phyloP scores from a whole-genome alignment of 306 rosid genomes.

The Senna siamea region DNA sequence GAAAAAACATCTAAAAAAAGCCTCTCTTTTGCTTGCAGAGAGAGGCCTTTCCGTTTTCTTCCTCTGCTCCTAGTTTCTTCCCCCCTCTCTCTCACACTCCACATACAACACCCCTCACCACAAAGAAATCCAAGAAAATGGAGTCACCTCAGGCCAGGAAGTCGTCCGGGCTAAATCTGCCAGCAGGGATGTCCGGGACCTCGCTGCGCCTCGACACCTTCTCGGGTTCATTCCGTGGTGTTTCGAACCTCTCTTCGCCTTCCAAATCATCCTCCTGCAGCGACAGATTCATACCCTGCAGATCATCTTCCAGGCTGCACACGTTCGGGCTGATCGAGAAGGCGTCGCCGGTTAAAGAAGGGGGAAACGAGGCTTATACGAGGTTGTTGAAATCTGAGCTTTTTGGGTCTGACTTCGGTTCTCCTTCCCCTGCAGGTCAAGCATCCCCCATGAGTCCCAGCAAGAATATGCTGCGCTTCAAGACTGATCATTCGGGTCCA shows the following conservation, averaged over 20 bases:
- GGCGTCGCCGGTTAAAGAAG: conserved; percentile 87
- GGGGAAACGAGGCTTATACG: conserved; percentile 77
- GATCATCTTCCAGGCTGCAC: conserved; percentile 93
- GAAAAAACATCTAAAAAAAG: not conserved
- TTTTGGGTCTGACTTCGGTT: conserved; percentile 90
- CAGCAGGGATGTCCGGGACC: conserved; percentile 82
- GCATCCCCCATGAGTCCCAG: conserved; percentile 79
- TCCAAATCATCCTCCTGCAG: conserved; percentile 69
- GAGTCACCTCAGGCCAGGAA: conserved; percentile 67
- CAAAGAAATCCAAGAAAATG: conserved; percentile 44
- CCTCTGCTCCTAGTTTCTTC: not conserved
- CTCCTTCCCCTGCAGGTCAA: conserved; percentile 74
- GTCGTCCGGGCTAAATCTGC: conserved; percentile 72
- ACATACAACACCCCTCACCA: too few relatives aligned
- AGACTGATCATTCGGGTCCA: conserved; percentile 74
- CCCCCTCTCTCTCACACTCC: too few relatives aligned
- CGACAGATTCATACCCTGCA: conserved; percentile 95
- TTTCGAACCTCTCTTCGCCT: conserved; percentile 59
- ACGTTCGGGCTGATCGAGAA: conserved; percentile 81
- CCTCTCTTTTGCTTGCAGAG: conserved; percentile 36
- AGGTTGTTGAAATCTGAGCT: conserved; percentile 81
- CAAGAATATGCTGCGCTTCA: conserved; percentile 91
- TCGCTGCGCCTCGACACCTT: conserved; percentile 69
- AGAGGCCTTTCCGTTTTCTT: not conserved
- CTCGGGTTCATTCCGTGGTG: conserved; percentile 59